Evolutionary conservation across 139 green algal species (phyloP).

Genomic region (Closterium sp.): DNA sequence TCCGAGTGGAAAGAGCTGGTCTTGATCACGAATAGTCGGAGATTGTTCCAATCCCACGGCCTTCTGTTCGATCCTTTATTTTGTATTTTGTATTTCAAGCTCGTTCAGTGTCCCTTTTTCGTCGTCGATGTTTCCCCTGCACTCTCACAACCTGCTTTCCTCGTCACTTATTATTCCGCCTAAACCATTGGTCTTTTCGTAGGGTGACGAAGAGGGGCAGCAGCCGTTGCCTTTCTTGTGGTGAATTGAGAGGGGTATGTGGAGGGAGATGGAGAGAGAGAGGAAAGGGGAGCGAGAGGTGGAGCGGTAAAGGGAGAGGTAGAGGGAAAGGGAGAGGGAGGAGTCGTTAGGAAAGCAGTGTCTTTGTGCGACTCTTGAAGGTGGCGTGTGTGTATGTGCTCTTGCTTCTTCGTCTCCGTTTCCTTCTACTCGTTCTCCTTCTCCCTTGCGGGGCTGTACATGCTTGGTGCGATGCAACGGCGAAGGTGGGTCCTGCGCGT

Average conservation of each 20-base stretch:
- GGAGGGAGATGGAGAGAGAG: background rate
- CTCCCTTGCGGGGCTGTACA: background rate
- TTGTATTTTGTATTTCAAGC: background rate
- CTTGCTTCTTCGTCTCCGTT: no score
- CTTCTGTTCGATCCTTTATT: background rate
- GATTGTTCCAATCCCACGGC: background rate
- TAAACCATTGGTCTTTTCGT: background rate
- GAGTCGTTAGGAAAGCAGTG: background rate
- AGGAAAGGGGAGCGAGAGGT: no score
- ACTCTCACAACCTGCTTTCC: background rate
- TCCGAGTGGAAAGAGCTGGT: background rate
- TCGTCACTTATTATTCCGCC: background rate
- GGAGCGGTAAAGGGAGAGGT: no score
- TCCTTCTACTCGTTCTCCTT: background rate
- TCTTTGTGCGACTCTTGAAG: no score
- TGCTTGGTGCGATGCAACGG: background rate
- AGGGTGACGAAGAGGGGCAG: background rate
- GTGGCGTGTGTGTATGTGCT: no score
- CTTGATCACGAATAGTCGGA: no score
- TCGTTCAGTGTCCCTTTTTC: background rate
- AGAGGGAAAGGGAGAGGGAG: constrained; percentile 21
- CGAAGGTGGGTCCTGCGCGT: background rate
- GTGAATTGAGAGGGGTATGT: background rate
- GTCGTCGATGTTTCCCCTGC: background rate
- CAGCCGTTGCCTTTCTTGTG: background rate